Percentiles rank a stretch among this genome's conserved stretches.
phyloP scores from a whole-genome alignment of 176 grass and related monocot species.

The Oryza glaberrima region DNA sequence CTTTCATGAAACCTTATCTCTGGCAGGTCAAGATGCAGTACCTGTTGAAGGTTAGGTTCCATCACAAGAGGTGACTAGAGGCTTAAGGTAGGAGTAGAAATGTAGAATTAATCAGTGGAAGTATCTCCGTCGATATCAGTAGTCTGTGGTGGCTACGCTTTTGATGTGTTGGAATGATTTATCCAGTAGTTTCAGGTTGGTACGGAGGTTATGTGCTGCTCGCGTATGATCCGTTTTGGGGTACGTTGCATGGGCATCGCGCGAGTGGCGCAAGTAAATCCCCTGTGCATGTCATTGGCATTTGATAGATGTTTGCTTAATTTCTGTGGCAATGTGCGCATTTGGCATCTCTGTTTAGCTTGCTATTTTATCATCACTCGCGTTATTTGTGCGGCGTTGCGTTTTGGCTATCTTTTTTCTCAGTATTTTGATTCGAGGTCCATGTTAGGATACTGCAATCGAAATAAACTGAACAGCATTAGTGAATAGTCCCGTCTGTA shows the following conservation, averaged over 20 bases:
- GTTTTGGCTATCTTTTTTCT: no score
- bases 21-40: conserved; percentile 98
- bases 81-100: not conserved
- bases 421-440: no score
- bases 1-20: conserved; percentile 11
- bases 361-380: not conserved
- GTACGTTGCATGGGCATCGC: conserved; percentile 35
- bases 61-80: conserved; percentile 78
- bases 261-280: not conserved
- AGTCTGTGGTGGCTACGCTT: not conserved
- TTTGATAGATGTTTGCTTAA: not conserved
- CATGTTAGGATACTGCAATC: no score
- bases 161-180: not conserved
- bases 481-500: no score
- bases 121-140: not conserved
- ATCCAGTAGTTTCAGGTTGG: not conserved
- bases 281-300: not conserved
- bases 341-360: not conserved
- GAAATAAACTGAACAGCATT: no score
- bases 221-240: conserved; percentile 44
- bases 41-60: conserved; percentile 89
- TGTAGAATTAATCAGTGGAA: conserved; percentile 2
- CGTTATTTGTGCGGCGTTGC: not conserved
- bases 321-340: conserved; percentile 1
- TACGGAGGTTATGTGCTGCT: not conserved